Evolutionary conservation across 2,329 filamentous ascomycete genomes (phyloP).

Genomic region (Pseudocercospora vitis): DNA sequence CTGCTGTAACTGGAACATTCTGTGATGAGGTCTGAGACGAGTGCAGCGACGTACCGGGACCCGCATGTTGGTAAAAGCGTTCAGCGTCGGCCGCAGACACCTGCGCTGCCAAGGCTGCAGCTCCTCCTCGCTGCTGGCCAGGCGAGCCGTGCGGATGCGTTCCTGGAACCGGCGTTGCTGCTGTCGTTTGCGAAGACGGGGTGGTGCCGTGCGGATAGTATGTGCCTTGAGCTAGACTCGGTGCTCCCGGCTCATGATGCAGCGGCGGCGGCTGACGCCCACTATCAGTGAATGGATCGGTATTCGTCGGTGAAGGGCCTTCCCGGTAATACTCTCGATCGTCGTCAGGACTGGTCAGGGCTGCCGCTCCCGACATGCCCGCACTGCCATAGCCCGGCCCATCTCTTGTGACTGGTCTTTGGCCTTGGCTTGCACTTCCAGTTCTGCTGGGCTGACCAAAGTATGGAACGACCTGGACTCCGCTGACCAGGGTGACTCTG

Average conservation of each 20-base stretch:
- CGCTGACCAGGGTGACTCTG: constrained; percentile 83
- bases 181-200: constrained; percentile 15
- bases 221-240: constrained; percentile 21
- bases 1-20: constrained; percentile 11
- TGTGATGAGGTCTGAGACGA: constrained; percentile 28
- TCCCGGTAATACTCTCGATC: constrained; percentile 52
- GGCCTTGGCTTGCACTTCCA: constrained; percentile 45
- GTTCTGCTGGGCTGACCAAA: constrained; percentile 33
- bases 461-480: constrained; percentile 84
- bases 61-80: constrained; percentile 51
- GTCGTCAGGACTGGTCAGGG: constrained; percentile 36
- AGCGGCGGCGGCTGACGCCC: constrained; percentile 36
- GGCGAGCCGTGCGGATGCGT: constrained; percentile 14
- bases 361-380: constrained; percentile 28
- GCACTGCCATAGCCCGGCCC: constrained; percentile 36
- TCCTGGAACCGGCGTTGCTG: constrained; percentile 14
- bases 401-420: constrained; percentile 40
- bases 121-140: constrained; percentile 11
- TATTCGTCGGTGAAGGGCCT: constrained; percentile 56
- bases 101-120: constrained; percentile 12
- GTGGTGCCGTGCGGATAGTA: constrained; percentile 22
- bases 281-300: constrained; percentile 62
- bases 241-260: constrained; percentile 42
- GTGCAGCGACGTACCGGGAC: constrained; percentile 36
- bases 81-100: constrained; percentile 26